Conservation (phyloP, 202 grass and related monocot species). For the Carex arenaria region DNA sequence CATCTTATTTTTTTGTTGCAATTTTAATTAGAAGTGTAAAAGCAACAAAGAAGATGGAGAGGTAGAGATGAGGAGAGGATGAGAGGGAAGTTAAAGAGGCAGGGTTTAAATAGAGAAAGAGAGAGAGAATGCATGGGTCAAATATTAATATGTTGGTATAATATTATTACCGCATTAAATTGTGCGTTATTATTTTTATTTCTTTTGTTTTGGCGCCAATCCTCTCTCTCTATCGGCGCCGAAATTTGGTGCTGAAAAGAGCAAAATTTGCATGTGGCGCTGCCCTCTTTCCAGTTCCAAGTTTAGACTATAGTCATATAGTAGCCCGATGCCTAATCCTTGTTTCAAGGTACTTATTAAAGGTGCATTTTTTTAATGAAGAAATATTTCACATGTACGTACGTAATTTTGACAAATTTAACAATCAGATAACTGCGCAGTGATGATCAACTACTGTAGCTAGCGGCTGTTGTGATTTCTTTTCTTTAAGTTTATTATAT, state of each 20-base stretch:
- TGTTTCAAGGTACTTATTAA: slow-evolving; percentile 8
- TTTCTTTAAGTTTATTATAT: not conserved
- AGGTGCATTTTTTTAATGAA: not conserved
- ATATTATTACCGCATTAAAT: slow-evolving; percentile 11
- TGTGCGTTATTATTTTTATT: not conserved
- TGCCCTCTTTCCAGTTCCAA: slow-evolving; percentile 25
- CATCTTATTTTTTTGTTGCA: not conserved
- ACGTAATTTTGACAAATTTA: not conserved
- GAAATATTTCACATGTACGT: not conserved
- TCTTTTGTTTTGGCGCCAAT: slow-evolving; percentile 16
- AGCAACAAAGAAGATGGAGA: not conserved
- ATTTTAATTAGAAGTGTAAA: not conserved
- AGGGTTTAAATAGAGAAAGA: slow-evolving; percentile 23
- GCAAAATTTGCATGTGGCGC: slow-evolving; percentile 2
- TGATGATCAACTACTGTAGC: not conserved
- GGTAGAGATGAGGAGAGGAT: not conserved
- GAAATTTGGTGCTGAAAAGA: slow-evolving; percentile 13
- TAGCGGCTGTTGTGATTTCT: not conserved
- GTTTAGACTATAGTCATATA: not conserved
- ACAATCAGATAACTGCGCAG: not conserved
- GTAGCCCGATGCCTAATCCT: slow-evolving; percentile 13
- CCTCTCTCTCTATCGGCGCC: slow-evolving; percentile 6
- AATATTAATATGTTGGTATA: not conserved
- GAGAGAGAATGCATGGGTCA: not conserved
- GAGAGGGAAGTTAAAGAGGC: slow-evolving; percentile 27